phyloP scores from a whole-genome alignment of 257 asterid species.

The Solanum virginianum region DNA sequence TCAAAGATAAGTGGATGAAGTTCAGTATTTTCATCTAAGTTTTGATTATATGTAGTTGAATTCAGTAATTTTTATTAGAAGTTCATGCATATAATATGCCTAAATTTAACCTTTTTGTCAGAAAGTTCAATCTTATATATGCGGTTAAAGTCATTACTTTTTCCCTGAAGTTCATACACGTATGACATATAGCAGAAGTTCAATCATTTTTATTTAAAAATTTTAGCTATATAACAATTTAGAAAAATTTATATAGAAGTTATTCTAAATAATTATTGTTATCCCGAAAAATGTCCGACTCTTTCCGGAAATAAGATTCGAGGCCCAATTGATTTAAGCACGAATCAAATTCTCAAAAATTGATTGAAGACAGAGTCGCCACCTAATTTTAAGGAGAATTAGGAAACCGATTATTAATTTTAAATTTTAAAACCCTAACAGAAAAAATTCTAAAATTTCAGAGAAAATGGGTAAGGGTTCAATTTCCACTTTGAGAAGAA shows the following conservation, averaged over 20 bases:
- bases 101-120: background rate
- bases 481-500: too few relatives aligned
- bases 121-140: rapidly evolving
- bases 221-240: background rate
- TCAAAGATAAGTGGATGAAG: background rate
- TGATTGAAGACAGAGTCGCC: too few relatives aligned
- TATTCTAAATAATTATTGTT: too few relatives aligned
- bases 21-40: rapidly evolving
- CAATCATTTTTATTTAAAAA: background rate
- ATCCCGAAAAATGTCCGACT: too few relatives aligned
- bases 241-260: background rate
- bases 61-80: rapidly evolving
- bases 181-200: background rate
- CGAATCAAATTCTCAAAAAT: too few relatives aligned
- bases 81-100: background rate
- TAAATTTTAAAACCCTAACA: too few relatives aligned
- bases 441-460: too few relatives aligned
- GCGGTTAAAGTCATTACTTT: background rate
- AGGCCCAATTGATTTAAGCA: too few relatives aligned
- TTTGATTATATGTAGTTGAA: background rate
- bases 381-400: too few relatives aligned
- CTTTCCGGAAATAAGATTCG: too few relatives aligned
- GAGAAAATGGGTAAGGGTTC: too few relatives aligned
- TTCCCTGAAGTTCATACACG: background rate
- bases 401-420: too few relatives aligned